phyloP scores from a whole-genome alignment of 805 yeast genomes.

The Candida sanyiensis region DNA sequence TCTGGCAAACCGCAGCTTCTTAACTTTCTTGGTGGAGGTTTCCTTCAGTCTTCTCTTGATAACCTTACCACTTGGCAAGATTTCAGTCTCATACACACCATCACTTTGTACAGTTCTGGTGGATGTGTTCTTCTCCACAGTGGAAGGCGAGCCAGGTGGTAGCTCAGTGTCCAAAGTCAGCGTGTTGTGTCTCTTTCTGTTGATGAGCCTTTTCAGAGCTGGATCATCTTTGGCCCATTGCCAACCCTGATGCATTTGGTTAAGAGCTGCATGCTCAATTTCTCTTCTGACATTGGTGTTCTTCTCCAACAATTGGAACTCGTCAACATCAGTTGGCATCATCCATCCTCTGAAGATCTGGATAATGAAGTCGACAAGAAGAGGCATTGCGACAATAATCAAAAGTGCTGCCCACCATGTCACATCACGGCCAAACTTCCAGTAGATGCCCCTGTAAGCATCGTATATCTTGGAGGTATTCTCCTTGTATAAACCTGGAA shows the following conservation, averaged over 20 bases:
- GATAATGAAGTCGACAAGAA: slow-evolving; percentile 59
- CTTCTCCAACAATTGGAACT: slow-evolving; percentile 72
- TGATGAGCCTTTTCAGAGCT: slow-evolving; percentile 20
- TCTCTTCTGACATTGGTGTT: slow-evolving; percentile 57
- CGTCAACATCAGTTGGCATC: slow-evolving; percentile 68
- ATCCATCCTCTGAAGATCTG: slow-evolving; percentile 52
- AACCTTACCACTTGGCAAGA: slow-evolving; percentile 70
- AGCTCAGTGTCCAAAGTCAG: slow-evolving; percentile 35
- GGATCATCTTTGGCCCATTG: slow-evolving; percentile 48
- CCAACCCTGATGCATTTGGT: slow-evolving; percentile 78
- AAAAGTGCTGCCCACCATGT: slow-evolving; percentile 82
- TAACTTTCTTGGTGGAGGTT: slow-evolving; percentile 26
- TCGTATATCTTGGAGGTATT: slow-evolving; percentile 55
- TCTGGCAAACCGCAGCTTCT: slow-evolving; percentile 33
- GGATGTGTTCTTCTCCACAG: slow-evolving; percentile 28
- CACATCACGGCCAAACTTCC: slow-evolving; percentile 73
- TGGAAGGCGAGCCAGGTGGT: slow-evolving; percentile 42
- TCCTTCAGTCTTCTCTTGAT: slow-evolving; percentile 37
- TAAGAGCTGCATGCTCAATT: slow-evolving; percentile 67
- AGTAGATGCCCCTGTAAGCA: slow-evolving; percentile 61
- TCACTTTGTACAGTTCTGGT: slow-evolving; percentile 13
- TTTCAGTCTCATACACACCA: slow-evolving; percentile 43
- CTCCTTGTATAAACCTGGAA: slow-evolving; percentile 60
- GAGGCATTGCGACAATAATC: slow-evolving; percentile 49
- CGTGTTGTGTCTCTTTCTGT: slow-evolving; percentile 23